A percentile compares a stretch with the other conserved stretches of the same genome.
Conservation (phyloP, 208 protist species). For the Leishmania martiniquensis region DNA sequence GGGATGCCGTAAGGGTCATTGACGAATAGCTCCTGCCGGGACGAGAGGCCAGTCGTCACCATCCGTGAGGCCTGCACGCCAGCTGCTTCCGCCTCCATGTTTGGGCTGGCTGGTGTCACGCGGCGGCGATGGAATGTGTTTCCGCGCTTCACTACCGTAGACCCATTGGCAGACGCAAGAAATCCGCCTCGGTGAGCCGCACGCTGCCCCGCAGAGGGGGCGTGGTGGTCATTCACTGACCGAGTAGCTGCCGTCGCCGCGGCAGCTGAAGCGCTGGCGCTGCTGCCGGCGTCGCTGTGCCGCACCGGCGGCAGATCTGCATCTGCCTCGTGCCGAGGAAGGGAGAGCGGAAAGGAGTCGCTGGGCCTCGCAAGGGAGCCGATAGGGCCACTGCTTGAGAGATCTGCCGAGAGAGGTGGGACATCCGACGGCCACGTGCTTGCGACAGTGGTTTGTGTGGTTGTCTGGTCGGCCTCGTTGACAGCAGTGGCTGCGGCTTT, state of each 20-base stretch:
- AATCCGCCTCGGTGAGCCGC: background rate
- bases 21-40: constrained; percentile 10
- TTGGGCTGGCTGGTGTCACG: background rate
- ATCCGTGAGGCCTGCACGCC: background rate
- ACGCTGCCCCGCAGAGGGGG: background rate
- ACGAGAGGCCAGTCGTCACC: background rate
- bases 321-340: background rate
- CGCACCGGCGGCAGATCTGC: background rate
- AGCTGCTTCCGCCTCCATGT: background rate
- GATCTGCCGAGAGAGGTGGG: background rate
- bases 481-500: background rate
- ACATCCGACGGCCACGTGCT: background rate
- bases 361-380: too few species aligned
- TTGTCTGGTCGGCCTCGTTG: background rate
- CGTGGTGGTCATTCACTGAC: background rate
- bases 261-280: background rate
- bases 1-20: constrained; percentile 25
- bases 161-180: background rate
- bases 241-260: background rate
- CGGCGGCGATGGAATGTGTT: constrained; percentile 14
- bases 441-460: background rate
- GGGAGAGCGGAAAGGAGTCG: background rate
- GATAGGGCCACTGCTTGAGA: background rate
- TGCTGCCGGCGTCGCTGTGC: background rate
- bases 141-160: background rate